Conservation (phyloP, 345 rosid genomes). For the Brassica nigra region DNA sequence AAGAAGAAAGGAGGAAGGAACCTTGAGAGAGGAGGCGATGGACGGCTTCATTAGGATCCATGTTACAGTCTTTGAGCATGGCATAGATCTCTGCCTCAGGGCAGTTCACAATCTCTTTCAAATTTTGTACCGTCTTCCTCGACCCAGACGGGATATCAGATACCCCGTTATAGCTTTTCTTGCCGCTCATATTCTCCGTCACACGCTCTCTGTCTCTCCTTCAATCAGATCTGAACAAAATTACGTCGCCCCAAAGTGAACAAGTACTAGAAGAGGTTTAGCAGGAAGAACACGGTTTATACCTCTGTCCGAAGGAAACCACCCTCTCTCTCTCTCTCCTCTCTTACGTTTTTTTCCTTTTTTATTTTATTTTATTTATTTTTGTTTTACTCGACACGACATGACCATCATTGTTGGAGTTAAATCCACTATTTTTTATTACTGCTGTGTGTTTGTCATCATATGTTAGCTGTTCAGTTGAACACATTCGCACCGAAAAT, state of each 20-base stretch:
- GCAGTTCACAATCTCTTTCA: constrained; percentile 89
- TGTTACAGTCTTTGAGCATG: constrained; percentile 84
- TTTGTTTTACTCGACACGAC: background rate
- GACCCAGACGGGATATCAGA: constrained; percentile 71
- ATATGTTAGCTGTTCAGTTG: background rate
- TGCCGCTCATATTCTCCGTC: constrained; percentile 51
- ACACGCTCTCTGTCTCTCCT: background rate
- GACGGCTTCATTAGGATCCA: constrained; percentile 98
- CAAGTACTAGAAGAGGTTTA: background rate
- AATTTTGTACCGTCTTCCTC: constrained; percentile 78
- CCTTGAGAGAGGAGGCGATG: constrained; percentile 92
- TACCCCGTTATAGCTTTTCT: constrained; percentile 60
- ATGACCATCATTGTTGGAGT: background rate
- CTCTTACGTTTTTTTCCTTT: background rate
- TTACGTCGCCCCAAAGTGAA: background rate
- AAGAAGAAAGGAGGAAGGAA: constrained; percentile 26
- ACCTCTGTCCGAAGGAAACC: constrained; percentile 8
- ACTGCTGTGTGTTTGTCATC: background rate
- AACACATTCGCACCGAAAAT: too few species aligned
- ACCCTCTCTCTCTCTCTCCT: background rate
- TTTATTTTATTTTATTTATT: background rate
- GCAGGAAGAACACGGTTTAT: background rate
- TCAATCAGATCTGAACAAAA: constrained; percentile 36
- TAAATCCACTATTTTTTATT: background rate
- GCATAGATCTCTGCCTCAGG: constrained; percentile 92